Evolutionary conservation across 192 early-diverging fungal species (phyloP).

Genomic region (Umbelopsis ramanniana): DNA sequence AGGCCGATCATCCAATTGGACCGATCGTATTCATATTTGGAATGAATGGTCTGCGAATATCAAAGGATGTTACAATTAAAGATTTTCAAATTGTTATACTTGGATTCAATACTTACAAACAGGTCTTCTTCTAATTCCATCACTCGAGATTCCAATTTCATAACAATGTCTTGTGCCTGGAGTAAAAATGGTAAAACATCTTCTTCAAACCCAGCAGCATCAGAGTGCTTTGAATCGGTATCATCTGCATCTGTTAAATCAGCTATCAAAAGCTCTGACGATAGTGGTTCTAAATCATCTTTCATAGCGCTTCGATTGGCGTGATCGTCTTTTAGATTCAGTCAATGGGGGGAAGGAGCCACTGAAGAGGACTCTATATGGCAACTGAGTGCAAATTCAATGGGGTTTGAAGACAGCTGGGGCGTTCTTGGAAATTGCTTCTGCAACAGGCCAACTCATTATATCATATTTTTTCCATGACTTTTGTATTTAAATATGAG

Average conservation of each 20-base stretch:
- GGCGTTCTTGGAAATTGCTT: too few relatives aligned
- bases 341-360: not conserved
- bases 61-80: not conserved
- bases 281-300: conserved; percentile 15
- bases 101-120: conserved; percentile 28
- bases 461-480: not conserved
- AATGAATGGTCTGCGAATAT: conserved; percentile 45
- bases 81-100: too few relatives aligned
- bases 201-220: conserved; percentile 32
- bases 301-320: conserved; percentile 17
- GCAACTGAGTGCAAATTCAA: conserved; percentile 12
- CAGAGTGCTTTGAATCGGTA: conserved; percentile 4
- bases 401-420: not conserved
- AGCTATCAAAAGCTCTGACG: not conserved
- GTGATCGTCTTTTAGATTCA: not conserved
- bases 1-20: conserved; percentile 49
- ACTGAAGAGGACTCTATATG: not conserved
- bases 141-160: conserved; percentile 49
- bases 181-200: conserved; percentile 48
- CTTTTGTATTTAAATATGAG: not conserved
- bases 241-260: conserved; percentile 3
- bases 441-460: too few relatives aligned
- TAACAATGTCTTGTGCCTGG: conserved; percentile 50
- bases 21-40: conserved; percentile 51
- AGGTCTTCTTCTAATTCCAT: conserved; percentile 49